Conservation (phyloP, 192 early-diverging fungal genomes). For the Phlyctochytrium planicorne region DNA sequence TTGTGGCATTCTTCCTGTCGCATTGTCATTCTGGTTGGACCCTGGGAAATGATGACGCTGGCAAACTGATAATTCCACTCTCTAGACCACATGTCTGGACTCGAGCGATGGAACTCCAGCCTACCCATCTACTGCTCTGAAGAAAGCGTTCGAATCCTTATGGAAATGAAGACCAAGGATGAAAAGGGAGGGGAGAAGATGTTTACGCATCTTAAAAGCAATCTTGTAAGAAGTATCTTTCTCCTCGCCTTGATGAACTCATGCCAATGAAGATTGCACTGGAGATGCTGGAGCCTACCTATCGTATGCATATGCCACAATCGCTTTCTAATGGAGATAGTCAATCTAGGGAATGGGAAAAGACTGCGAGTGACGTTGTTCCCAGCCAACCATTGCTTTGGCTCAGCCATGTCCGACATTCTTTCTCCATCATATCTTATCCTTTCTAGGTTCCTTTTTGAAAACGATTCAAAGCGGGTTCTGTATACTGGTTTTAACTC, state of each 20-base stretch:
- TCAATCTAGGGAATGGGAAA: not conserved
- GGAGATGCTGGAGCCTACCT: too few species aligned
- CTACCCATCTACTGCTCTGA: not conserved
- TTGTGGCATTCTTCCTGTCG: not conserved
- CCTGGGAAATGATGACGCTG: not conserved
- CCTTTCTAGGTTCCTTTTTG: conserved; percentile 1
- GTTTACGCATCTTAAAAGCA: too few species aligned
- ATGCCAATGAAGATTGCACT: too few species aligned
- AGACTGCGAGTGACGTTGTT: not conserved
- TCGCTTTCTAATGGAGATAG: not conserved
- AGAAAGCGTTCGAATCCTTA: too few species aligned
- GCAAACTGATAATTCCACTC: not conserved
- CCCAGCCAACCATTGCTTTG: not conserved
- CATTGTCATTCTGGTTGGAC: too few species aligned
- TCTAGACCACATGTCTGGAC: not conserved
- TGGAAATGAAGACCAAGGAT: too few species aligned
- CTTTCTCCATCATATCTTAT: too few species aligned
- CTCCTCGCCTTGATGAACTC: too few species aligned
- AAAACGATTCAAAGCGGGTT: not conserved
- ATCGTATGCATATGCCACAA: not conserved
- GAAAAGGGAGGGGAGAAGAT: too few species aligned
- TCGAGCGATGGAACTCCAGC: not conserved
- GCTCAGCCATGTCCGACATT: not conserved
- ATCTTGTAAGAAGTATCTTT: too few species aligned
- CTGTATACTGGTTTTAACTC: not conserved